Evolutionary conservation across 2,329 filamentous ascomycete species (phyloP), one percentile per base, ranked within the genome.

Genomic region (Lachnellula hyalina): DNA sequence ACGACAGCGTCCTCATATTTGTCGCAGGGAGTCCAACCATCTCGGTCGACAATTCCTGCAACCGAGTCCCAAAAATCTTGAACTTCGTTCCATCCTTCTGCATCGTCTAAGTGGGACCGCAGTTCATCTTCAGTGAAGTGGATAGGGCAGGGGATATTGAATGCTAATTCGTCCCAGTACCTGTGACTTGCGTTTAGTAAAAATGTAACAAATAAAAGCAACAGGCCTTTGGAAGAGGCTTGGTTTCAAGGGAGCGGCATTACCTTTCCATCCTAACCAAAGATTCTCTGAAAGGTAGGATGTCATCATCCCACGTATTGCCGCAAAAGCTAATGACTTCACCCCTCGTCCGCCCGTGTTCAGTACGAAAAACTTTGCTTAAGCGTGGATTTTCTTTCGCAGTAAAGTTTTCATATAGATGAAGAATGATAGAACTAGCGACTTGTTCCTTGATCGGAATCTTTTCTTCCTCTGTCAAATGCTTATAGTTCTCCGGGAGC

Each of bases 21-120:
- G 45, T 72, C 65, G 52, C 66, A 63, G n/a, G 65, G 56, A 12
- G 70, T 71, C 67, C 70, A 74, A 34, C 72, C 70, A 65, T 73
- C 71, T 34, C 71, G 63, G 50, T 63, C 53, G 36, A 73, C 66
- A 59, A 72, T 62, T 8, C 63, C 61, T 41, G 68, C 60, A 53
- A 74, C 55, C 47, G 57, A 61, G 45, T 70, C 65, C 67, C 69
- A 73, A 51, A 73, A 72, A 49, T 73, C 51, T 23, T 44, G 44
- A 14, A 17, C 44, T 35, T 53, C 51, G 35, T 53, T 53, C 32
- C 62, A 71, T 42, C 62, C 60, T 48, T 63, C 63, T 34, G 60
- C 63, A 40, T 68, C 61, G 25, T 40, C 32, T 46, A 48, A 32
- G 54, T 60, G 60, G 50, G 8, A 25, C 47, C 55, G 51, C 21